Evolutionary conservation across 2,329 filamentous ascomycete species (phyloP), one percentile per base, ranked within the genome.

Genomic region (Stemphylium lycopersici): DNA sequence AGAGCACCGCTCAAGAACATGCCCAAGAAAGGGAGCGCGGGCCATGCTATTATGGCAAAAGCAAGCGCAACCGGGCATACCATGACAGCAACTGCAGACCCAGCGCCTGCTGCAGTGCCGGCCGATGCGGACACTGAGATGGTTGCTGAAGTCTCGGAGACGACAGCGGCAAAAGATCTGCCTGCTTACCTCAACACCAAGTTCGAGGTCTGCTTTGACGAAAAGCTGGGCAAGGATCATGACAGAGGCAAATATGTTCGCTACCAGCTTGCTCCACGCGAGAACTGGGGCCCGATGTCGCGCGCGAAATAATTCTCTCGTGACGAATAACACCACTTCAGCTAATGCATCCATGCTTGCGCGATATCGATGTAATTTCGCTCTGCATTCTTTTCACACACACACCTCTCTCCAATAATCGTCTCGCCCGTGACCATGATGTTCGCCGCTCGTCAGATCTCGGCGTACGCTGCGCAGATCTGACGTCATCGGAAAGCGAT

Each of bases 241-340:
- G 83, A 84, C 48, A 70, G 67, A 48, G 88, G 85, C 71, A 89
- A 87, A 61, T 81, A 96, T 40, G 87, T 96, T 48, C 83, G 93
- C 59, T 99, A 97, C 75, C 95, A 96, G 78, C 78, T 88, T 56
- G 98, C 98, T 71, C 95, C 95, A 40, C 82, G 89, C 55, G 88
- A 91, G 69, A 95, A 98, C 73, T 99, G 95, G 95, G 95, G 95
- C 0, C 95, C 95, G 1, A 86, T 96, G 85, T 72, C 74, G 31
- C 75, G 79, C 52, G 80, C 80, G 15, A 82, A 80, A 68, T 75
- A 63, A 62, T 45, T 39, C 42, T 16, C 34, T 22, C 45, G 13
- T 44, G 39, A 38, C 29, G 24, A 49, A 44, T 54, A 37, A 34
- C 16, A 42, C 36, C 29, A 34, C 24, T 42, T 26, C 18, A 42